Base-by-base conservation (phyloP, 2,329 filamentous ascomycete species). In the Pseudogymnoascus sp. region DNA sequence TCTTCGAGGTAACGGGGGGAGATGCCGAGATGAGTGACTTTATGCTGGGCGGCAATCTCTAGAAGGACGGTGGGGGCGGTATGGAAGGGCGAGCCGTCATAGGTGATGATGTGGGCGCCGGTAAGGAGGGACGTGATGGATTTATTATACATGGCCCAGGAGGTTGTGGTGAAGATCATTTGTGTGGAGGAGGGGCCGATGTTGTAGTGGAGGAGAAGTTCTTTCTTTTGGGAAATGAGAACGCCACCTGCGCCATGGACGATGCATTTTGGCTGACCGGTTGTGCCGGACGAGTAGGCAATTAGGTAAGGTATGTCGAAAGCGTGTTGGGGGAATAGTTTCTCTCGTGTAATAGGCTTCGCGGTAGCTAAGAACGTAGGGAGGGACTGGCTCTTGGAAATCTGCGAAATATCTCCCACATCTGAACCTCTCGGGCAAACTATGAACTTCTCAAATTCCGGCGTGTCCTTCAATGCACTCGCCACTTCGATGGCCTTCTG, bases 121-220 rank as follows among this genome's bases (percentile, higher is more conserved):
- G 37, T 40, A 40, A 40, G n/a, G 37, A 40, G 37, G 37, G 37
- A 40, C n/a, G 37, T 40, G 0, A 90, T 77, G 51, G 80, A 82
- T 5, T 80, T 76, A 7, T 91, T 76, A 71, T 92, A 93, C 90
- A 95, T 93, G 75, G 95, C 92, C 90, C 90, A 93, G 0, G 88
- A 87, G 0, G 87, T 90, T 0, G 80, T 81, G 0, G 79, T 86
- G 69, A 82, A 86, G 69, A 86, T 83, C 60, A 86, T 67, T 5
- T 75, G 70, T 0, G 78, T 75, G 12, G 73, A 79, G 1, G 75
- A 71, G 0, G 78, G 73, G 0, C 74, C 72, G 51, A 78, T 68
- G 60, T 80, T 75, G 12, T 76, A 73, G 67, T 86, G 82, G 45
- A 86, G 69, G 29, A 71, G 73, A 1, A 77, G 78, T 72, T 95